These are phyloP conservation scores for Diutina sp. DNA, from an alignment of 1,139 yeast genomes.

Conservation along the genomic window DNA sequence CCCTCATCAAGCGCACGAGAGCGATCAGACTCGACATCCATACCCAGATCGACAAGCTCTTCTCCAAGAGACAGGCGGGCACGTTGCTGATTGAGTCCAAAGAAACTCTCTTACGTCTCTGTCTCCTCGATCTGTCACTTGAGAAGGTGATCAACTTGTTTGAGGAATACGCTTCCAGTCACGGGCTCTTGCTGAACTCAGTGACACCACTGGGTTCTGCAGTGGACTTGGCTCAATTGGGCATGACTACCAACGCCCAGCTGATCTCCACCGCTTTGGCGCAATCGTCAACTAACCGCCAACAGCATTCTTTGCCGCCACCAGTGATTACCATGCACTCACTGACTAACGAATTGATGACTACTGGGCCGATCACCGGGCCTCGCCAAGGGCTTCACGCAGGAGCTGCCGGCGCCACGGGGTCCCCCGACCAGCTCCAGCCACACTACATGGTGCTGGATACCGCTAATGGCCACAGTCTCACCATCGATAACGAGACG, in stretches of 20 bases:
- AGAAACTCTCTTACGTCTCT: conserved; percentile 28
- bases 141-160: conserved; percentile 27
- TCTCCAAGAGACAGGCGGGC: conserved; percentile 23
- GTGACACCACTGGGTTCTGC: not conserved
- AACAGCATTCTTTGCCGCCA: not conserved
- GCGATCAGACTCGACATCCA: conserved; percentile 30
- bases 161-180: conserved; percentile 24
- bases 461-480: conserved; percentile 36
- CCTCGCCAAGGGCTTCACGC: not conserved
- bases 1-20: conserved; percentile 27
- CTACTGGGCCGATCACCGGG: not conserved
- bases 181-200: not conserved
- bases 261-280: not conserved
- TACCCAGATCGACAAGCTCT: conserved; percentile 25
- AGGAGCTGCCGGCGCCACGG: not conserved
- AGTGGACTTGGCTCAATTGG: not conserved
- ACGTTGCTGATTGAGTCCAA: conserved; percentile 30
- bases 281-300: not conserved
- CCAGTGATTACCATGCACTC: not conserved
- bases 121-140: conserved; percentile 29
- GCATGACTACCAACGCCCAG: not conserved
- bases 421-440: conserved; percentile 12
- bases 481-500: conserved; percentile 54
- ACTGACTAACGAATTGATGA: not conserved
- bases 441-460: conserved; percentile 66